phyloP scores from a whole-genome alignment of 2,329 filamentous ascomycete genomes.

The Shiraia sp. region DNA sequence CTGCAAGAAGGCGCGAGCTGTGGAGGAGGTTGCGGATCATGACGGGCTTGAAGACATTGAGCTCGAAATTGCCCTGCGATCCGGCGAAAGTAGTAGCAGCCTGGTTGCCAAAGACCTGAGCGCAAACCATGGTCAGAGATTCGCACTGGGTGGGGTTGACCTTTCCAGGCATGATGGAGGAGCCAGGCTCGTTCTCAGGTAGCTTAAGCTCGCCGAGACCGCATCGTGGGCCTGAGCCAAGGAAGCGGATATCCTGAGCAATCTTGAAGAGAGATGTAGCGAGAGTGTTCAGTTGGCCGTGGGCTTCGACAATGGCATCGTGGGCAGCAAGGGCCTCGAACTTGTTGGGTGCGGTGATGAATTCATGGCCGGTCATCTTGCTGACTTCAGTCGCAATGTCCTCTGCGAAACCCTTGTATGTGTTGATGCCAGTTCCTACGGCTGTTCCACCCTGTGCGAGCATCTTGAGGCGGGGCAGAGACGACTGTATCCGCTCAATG shows the following conservation, averaged over 20 bases:
- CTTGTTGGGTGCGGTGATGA: conserved; percentile 98
- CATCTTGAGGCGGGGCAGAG: conserved; percentile 80
- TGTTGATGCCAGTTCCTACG: conserved; percentile 97
- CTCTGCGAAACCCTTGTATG: conserved; percentile 93
- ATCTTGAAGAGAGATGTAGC: conserved; percentile 95
- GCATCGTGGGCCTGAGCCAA: conserved; percentile 93
- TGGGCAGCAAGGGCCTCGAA: conserved; percentile 96
- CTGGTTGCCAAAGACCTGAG: conserved; percentile 98
- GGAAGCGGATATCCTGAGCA: conserved; percentile 95
- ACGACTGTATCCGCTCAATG: conserved; percentile 81
- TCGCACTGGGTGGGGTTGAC: conserved; percentile 99
- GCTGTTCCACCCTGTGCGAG: conserved; percentile 96
- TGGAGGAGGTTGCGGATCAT: conserved; percentile 95
- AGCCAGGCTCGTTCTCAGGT: conserved; percentile 97
- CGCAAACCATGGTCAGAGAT: conserved; percentile 95
- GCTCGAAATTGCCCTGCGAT: conserved; percentile 97
- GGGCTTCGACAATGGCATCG: conserved; percentile 93
- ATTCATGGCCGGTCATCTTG: conserved; percentile 90
- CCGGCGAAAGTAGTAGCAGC: conserved; percentile 90
- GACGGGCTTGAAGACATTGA: conserved; percentile 98
- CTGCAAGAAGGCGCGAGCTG: conserved; percentile 82
- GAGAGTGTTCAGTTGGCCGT: conserved; percentile 90
- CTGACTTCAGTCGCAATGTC: conserved; percentile 87
- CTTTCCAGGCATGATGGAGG: conserved; percentile 99
- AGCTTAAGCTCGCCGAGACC: conserved; percentile 91